Evolutionary conservation across 2,329 filamentous ascomycete genomes (phyloP).

Genomic region (Colletotrichum somersetense): DNA sequence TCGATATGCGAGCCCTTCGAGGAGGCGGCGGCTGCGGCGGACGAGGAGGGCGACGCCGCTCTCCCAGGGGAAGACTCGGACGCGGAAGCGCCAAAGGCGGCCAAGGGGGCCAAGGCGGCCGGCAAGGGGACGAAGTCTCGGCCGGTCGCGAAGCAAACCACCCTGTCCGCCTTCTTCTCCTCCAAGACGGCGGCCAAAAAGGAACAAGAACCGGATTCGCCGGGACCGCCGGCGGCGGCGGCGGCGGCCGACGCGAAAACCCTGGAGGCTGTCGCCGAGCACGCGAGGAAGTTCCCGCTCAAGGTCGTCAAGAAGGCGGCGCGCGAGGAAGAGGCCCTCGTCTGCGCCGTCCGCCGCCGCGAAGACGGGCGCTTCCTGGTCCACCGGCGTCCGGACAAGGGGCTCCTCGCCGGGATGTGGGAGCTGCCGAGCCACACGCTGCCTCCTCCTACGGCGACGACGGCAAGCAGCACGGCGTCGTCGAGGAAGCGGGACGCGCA

Average conservation of each 20-base stretch:
- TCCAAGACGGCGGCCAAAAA: slow-evolving; percentile 46
- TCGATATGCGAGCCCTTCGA: slow-evolving; percentile 62
- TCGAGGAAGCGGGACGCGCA: slow-evolving; percentile 54
- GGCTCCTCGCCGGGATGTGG: slow-evolving; percentile 68
- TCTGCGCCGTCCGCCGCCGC: slow-evolving; percentile 63
- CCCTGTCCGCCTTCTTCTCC: slow-evolving; percentile 51
- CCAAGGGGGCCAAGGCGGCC: slow-evolving; percentile 10
- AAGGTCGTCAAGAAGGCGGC: slow-evolving; percentile 65
- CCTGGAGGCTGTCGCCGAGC: slow-evolving; percentile 54
- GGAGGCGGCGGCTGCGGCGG: slow-evolving; percentile 50
- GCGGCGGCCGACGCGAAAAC: slow-evolving; percentile 38
- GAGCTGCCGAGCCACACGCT: slow-evolving; percentile 65
- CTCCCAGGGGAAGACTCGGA: slow-evolving; percentile 17
- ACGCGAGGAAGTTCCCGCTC: slow-evolving; percentile 65
- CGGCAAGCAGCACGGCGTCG: slow-evolving; percentile 46
- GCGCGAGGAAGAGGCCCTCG: slow-evolving; percentile 64
- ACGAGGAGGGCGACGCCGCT: too few species aligned
- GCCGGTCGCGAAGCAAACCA: slow-evolving; percentile 47
- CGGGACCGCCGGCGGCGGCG: slow-evolving; percentile 37
- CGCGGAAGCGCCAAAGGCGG: slow-evolving; percentile 31
- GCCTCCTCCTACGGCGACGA: slow-evolving; percentile 45
- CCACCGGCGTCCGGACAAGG: slow-evolving; percentile 64
- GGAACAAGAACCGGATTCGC: slow-evolving; percentile 1
- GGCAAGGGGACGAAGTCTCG: slow-evolving; percentile 18
- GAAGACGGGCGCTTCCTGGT: slow-evolving; percentile 61